phyloP scores from a whole-genome alignment of 768 basidiomycete species.

The Porphyrellus cyaneotinctus region DNA sequence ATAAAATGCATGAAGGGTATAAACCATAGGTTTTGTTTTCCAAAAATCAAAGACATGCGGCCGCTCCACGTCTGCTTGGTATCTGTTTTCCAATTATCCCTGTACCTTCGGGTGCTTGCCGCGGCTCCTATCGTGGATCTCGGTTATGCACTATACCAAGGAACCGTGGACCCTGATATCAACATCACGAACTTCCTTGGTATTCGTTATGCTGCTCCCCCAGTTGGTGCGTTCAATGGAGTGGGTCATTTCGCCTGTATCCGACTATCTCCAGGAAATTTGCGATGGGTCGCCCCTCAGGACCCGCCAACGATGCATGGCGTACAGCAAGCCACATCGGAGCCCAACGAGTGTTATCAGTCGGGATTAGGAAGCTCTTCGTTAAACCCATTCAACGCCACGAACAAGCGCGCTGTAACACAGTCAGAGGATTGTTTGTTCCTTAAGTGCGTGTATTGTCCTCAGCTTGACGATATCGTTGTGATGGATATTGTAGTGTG shows the following conservation, averaged over 20 bases:
- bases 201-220: constrained; percentile 28
- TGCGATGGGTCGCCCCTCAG: constrained; percentile 31
- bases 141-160: constrained; percentile 29
- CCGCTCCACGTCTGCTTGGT: background rate
- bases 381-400: constrained; percentile 19
- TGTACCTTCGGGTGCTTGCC: constrained; percentile 8
- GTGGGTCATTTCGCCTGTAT: too few relatives aligned
- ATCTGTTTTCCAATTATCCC: constrained; percentile 1
- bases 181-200: constrained; percentile 27
- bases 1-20: too few relatives aligned
- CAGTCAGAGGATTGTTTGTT: constrained; percentile 32
- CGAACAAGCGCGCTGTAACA: constrained; percentile 10
- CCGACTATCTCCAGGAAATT: constrained; percentile 12
- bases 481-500: constrained; percentile 19
- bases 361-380: constrained; percentile 26
- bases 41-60: too few relatives aligned
- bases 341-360: constrained; percentile 32
- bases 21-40: too few relatives aligned
- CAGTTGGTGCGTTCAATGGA: constrained; percentile 15
- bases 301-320: constrained; percentile 17
- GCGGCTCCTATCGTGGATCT: constrained; percentile 17
- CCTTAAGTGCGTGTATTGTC: constrained; percentile 21
- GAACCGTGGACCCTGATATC: constrained; percentile 9
- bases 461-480: background rate
- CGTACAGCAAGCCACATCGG: constrained; percentile 24